Conservation (phyloP, 495 filamentous ascomycete species). For the Daldinia grandis region DNA sequence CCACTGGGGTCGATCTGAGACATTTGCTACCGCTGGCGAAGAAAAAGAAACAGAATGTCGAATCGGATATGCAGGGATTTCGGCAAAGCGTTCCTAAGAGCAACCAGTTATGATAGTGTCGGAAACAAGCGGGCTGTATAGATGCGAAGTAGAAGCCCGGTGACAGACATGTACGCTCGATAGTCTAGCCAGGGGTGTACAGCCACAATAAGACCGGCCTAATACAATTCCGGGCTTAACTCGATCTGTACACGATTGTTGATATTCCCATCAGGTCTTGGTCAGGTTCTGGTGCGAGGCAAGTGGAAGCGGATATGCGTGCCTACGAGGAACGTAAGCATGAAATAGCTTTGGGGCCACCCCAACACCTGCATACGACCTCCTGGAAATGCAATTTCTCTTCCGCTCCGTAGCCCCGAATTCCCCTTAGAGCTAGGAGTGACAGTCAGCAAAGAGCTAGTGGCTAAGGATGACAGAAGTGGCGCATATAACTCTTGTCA, state of each 20-base stretch:
- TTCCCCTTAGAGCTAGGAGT: not conserved
- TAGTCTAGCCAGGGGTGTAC: not conserved
- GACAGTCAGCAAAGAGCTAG: slow-evolving; percentile 5
- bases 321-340: not conserved
- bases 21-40: slow-evolving; percentile 17
- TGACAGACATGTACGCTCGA: slow-evolving; percentile 1
- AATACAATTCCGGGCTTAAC: slow-evolving; percentile 20
- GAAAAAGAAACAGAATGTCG: not conserved
- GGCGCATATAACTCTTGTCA: slow-evolving; percentile 23
- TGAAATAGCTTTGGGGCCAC: not conserved
- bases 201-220: not conserved
- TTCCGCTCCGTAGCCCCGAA: not conserved
- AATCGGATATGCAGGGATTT: slow-evolving; percentile 18
- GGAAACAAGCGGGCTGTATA: slow-evolving; percentile 19
- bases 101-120: slow-evolving; percentile 12
- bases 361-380: not conserved
- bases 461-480: slow-evolving; percentile 1
- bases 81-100: slow-evolving; percentile 21
- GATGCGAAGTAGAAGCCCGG: not conserved
- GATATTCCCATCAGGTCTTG: slow-evolving; percentile 23
- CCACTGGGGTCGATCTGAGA: slow-evolving; percentile 30
- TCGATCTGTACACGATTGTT: slow-evolving; percentile 15
- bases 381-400: not conserved
- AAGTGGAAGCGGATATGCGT: slow-evolving; percentile 12
- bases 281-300: slow-evolving; percentile 11